phyloP scores from a whole-genome alignment of 2,329 filamentous ascomycete genomes.

The Mycosphaerella sp. region DNA sequence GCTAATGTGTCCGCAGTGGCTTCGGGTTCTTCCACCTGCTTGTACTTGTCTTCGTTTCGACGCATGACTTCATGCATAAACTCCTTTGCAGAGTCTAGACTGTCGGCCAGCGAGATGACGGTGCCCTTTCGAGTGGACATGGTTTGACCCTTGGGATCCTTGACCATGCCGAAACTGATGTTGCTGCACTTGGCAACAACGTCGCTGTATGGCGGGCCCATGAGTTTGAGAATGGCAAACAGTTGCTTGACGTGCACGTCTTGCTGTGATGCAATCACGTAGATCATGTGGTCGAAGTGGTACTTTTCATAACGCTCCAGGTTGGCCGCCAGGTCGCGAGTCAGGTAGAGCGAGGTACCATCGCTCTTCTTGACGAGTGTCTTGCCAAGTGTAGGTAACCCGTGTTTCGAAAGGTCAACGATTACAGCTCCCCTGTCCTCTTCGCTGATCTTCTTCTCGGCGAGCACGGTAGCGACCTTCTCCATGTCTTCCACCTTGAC shows the following conservation, averaged over 20 bases:
- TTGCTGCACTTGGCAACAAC: conserved; percentile 54
- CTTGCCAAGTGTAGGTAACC: conserved; percentile 60
- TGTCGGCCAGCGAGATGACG: conserved; percentile 44
- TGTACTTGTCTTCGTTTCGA: conserved; percentile 83
- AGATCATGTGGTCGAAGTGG: conserved; percentile 62
- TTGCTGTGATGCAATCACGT: conserved; percentile 59
- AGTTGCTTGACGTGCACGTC: conserved; percentile 59
- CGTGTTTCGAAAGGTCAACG: conserved; percentile 63
- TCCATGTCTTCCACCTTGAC: conserved; percentile 58
- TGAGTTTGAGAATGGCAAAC: conserved; percentile 58
- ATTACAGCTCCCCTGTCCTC: conserved; percentile 60
- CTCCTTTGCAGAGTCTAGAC: conserved; percentile 59
- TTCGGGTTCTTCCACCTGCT: conserved; percentile 77
- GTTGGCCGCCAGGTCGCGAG: conserved; percentile 62
- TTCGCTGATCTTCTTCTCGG: conserved; percentile 56
- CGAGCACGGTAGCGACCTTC: conserved; percentile 52
- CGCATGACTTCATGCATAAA: conserved; percentile 98
- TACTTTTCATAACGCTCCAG: conserved; percentile 57
- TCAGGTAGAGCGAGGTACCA: conserved; percentile 62
- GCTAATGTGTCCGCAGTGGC: conserved; percentile 80
- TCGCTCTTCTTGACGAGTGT: conserved; percentile 61
- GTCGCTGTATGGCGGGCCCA: conserved; percentile 51
- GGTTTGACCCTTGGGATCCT: conserved; percentile 42
- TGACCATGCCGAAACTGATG: conserved; percentile 61
- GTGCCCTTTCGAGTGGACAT: conserved; percentile 59